These are phyloP conservation scores for Triticum turgidum DNA, from an alignment of 176 grass and related monocot genomes.

Conservation along the genomic window DNA sequence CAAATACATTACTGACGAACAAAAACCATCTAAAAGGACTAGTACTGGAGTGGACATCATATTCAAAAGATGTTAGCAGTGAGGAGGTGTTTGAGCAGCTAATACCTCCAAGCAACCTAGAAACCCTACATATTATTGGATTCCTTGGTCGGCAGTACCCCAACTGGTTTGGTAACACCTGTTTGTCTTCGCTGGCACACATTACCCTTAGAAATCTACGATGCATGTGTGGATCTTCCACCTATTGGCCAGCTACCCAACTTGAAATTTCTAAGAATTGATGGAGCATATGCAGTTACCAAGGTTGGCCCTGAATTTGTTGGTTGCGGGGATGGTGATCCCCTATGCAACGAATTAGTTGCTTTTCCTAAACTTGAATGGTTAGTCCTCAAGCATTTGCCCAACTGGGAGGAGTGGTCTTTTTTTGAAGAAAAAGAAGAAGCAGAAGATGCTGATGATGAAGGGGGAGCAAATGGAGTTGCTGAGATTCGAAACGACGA, in stretches of 20 bases:
- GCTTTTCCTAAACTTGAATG: neutral
- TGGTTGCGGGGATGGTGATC: neutral
- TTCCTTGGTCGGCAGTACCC: too few relatives aligned
- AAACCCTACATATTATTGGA: too few relatives aligned
- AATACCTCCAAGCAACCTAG: too few relatives aligned
- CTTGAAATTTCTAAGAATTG: neutral
- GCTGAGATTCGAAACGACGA: neutral
- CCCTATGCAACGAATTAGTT: neutral
- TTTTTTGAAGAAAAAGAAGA: neutral
- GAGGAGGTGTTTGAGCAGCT: too few relatives aligned
- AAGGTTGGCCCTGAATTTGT: neutral
- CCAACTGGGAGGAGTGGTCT: slow-evolving; percentile 27
- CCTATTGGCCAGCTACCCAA: neutral
- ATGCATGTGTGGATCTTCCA: neutral
- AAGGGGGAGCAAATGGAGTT: neutral
- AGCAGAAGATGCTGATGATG: neutral
- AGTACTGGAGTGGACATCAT: neutral
- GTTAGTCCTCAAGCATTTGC: neutral
- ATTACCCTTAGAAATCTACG: too few relatives aligned
- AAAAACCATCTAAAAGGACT: neutral
- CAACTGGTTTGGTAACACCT: too few relatives aligned
- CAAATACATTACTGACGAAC: neutral
- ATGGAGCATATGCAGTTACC: neutral
- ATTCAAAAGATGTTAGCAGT: neutral
- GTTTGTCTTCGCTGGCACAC: too few relatives aligned